These are phyloP conservation scores for Leishmania tropica DNA, from an alignment of 208 protist species.

Conservation along the genomic window DNA sequence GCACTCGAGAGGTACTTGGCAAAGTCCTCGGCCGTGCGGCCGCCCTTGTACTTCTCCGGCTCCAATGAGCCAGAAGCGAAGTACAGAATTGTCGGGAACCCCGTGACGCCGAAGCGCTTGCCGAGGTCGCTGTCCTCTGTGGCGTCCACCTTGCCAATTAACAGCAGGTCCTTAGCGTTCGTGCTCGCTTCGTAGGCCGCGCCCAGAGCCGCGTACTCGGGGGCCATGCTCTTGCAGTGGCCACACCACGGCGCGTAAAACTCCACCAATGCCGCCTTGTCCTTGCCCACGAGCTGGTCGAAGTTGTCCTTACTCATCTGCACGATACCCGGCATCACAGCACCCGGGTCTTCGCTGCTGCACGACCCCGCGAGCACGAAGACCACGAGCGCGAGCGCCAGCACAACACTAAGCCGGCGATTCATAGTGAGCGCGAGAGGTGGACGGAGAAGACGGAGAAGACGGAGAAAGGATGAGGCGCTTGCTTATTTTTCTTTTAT, in stretches of 20 bases:
- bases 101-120: conserved; percentile 37
- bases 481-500: neutral
- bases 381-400: conserved; percentile 22
- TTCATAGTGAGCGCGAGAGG: neutral
- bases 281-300: conserved; percentile 53
- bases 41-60: conserved; percentile 41
- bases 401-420: neutral
- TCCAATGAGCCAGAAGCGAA: conserved; percentile 52
- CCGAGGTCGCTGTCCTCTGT: conserved; percentile 46
- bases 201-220: conserved; percentile 39
- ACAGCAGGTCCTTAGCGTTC: conserved; percentile 34
- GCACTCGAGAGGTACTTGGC: conserved; percentile 43
- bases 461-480: neutral
- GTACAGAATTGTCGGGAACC: conserved; percentile 79
- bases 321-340: conserved; percentile 36
- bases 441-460: neutral
- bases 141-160: conserved; percentile 78
- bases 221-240: conserved; percentile 71
- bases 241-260: conserved; percentile 94
- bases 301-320: conserved; percentile 61
- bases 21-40: conserved; percentile 40
- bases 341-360: conserved; percentile 30
- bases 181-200: conserved; percentile 33
- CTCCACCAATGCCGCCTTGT: conserved; percentile 55
- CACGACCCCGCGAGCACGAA: conserved; percentile 16